Evolutionary conservation across 352 stramenopile species (phyloP).

Genomic region (Thalassiosira hispida): DNA sequence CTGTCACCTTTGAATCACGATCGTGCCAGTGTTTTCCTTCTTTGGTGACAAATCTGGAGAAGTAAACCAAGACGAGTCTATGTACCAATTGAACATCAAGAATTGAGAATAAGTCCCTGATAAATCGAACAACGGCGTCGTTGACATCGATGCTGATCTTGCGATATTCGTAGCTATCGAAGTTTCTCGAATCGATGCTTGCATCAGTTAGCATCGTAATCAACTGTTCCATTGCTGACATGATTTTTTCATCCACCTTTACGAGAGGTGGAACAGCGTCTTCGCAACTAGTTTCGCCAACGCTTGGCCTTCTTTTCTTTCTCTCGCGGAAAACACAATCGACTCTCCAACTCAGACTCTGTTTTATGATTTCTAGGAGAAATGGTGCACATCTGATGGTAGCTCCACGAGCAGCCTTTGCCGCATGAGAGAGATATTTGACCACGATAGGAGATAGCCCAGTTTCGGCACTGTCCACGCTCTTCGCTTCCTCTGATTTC

Average conservation of each 20-base stretch:
- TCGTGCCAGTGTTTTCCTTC: slow-evolving; percentile 80
- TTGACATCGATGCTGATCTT: slow-evolving; percentile 86
- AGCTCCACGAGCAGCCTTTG: slow-evolving; percentile 67
- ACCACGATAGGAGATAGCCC: slow-evolving; percentile 57
- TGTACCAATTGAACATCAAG: slow-evolving; percentile 75
- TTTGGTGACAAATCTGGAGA: slow-evolving; percentile 77
- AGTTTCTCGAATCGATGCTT: slow-evolving; percentile 83
- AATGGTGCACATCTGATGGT: slow-evolving; percentile 75
- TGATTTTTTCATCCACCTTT: slow-evolving; percentile 72
- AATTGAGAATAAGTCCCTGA: slow-evolving; percentile 85
- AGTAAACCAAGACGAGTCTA: slow-evolving; percentile 79
- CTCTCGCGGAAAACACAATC: slow-evolving; percentile 61
- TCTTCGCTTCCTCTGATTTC: slow-evolving; percentile 36
- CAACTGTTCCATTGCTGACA: slow-evolving; percentile 70
- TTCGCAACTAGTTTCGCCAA: slow-evolving; percentile 32
- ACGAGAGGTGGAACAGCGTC: slow-evolving; percentile 61
- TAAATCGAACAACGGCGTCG: slow-evolving; percentile 81
- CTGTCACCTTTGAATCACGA: slow-evolving; percentile 78
- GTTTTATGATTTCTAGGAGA: slow-evolving; percentile 85
- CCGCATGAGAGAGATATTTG: slow-evolving; percentile 69
- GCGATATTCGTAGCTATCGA: slow-evolving; percentile 82
- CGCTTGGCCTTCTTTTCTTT: slow-evolving; percentile 33
- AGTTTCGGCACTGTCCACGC: slow-evolving; percentile 4
- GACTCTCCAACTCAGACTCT: slow-evolving; percentile 80
- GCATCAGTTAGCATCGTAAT: slow-evolving; percentile 82